Percentiles rank a stretch among this genome's conserved stretches.
Evolutionary conservation across 768 basidiomycete genomes (phyloP).

Genomic region (Punctularia strigosozonata): DNA sequence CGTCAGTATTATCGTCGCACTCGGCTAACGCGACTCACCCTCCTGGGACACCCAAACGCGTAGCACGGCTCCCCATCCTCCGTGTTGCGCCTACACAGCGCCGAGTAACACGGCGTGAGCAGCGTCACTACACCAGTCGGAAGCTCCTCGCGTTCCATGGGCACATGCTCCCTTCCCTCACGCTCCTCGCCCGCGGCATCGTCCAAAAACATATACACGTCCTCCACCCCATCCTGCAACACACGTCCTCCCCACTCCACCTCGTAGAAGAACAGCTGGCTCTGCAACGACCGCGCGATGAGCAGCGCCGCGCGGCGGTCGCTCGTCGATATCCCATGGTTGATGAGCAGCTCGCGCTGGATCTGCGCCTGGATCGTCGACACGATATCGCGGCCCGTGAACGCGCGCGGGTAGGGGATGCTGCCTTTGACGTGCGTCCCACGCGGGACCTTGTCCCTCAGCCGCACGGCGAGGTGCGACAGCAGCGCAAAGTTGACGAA

Average conservation of each 20-base stretch:
- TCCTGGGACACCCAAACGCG: slow-evolving; percentile 68
- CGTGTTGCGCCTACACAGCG: slow-evolving; percentile 72
- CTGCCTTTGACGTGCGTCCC: slow-evolving; percentile 86
- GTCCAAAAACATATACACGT: slow-evolving; percentile 88
- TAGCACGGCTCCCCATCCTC: slow-evolving; percentile 79
- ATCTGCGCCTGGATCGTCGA: slow-evolving; percentile 84
- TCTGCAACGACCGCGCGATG: slow-evolving; percentile 84
- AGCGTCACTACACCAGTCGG: slow-evolving; percentile 87
- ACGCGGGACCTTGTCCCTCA: slow-evolving; percentile 83
- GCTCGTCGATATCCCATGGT: slow-evolving; percentile 60
- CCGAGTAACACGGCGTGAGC: slow-evolving; percentile 83
- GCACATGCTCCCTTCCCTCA: slow-evolving; percentile 42
- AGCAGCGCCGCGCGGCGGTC: slow-evolving; percentile 78
- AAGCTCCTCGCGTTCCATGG: slow-evolving; percentile 58
- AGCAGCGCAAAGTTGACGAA: slow-evolving; percentile 86
- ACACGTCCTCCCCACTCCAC: slow-evolving; percentile 87
- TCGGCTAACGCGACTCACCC: slow-evolving; percentile 26
- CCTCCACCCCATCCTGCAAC: slow-evolving; percentile 80
- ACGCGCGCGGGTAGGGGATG: slow-evolving; percentile 80
- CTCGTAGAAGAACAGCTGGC: slow-evolving; percentile 91
- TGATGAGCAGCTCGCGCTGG: slow-evolving; percentile 68
- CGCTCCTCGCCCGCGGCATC: slow-evolving; percentile 67
- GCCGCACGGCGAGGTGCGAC: slow-evolving; percentile 78
- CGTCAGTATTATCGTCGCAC: background rate
- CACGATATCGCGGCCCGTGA: slow-evolving; percentile 92